Base-by-base conservation (phyloP, 495 filamentous ascomycete species). In the Ascobolus immersus region DNA sequence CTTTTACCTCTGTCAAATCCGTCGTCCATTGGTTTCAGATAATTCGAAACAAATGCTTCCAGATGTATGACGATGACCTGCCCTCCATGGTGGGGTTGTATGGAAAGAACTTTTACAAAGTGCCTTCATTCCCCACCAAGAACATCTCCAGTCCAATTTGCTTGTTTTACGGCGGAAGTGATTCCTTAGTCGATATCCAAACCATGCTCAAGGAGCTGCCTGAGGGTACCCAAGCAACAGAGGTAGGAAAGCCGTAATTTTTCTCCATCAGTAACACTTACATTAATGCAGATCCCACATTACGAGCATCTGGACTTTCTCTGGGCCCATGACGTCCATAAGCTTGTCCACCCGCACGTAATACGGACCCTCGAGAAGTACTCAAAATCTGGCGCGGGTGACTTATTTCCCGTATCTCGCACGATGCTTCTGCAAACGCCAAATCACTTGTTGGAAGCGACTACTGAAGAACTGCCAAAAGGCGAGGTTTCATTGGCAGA, bases 21-120 rank as follows among this genome's bases (percentile, higher is more conserved):
- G 77, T 92, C 6, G 86, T 96, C 0, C 86, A 96, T 44, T 96
- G 86, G 86, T 96, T 96, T 53, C 86, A 96, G 47, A 92, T 96
- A 44, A 94, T 96, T 41, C 71, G 86, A 28, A 92, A 81, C 45
- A 73, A 76, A 41, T 75, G 64, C 20, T 96, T 96, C 50, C 86
- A 94, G 52, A 93, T 96, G 74, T 94, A 80, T 51, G 86, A 96
- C 45, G 86, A 96, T 45, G 84, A 93, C 45, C 64, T 86, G 5
- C 71, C 75, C 36, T 67, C 64, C 37, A 34, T 40, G 23, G 60
- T 62, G 3, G 66, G 67, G 1, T 54, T 77, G 28, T 60, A 58
- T 30, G 60, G 60, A 6, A 61, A 57, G 21, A 70, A 60, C 39
- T 77, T 76, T 49, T 77, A 77, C 50, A 91, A 92, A 46, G 81